These are phyloP conservation scores for Diplodia intermedia DNA, from an alignment of 2,329 filamentous ascomycete genomes.

Conservation along the genomic window DNA sequence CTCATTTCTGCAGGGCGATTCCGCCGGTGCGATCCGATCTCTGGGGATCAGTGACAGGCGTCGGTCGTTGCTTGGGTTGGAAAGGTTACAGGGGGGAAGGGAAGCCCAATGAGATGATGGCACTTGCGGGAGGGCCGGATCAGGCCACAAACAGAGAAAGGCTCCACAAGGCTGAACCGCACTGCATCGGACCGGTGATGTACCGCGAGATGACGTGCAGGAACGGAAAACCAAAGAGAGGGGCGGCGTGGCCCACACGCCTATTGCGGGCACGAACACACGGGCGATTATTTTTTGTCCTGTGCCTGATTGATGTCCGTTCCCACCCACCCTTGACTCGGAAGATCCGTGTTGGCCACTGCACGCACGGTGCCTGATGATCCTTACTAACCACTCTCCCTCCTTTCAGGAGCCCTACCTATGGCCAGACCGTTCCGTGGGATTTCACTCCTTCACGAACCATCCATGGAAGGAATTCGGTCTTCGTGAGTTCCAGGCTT, in stretches of 20 bases:
- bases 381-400: constrained; percentile 11
- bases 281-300: not conserved
- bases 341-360: constrained; percentile 20
- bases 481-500: not conserved
- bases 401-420: constrained; percentile 6
- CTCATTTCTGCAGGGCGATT: constrained; percentile 1
- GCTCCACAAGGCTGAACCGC: constrained; percentile 29
- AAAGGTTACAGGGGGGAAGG: constrained; percentile 3
- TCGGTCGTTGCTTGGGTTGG: constrained; percentile 2
- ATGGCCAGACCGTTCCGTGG: constrained; percentile 7
- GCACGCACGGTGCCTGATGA: constrained; percentile 23
- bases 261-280: constrained; percentile 20
- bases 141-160: constrained; percentile 8
- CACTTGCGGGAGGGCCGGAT: constrained; percentile 2
- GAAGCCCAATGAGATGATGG: constrained; percentile 14
- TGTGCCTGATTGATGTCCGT: not conserved
- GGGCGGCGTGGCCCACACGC: constrained; percentile 7
- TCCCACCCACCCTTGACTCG: constrained; percentile 17
- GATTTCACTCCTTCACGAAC: not conserved
- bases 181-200: constrained; percentile 18
- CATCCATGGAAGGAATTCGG: not conserved
- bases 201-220: constrained; percentile 29
- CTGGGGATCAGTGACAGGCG: not conserved
- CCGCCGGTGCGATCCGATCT: constrained; percentile 6
- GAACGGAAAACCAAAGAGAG: constrained; percentile 8